A percentile compares a stretch with the other conserved stretches of the same genome.
phyloP scores from a whole-genome alignment of 805 yeast species.

The Candida vartiovaarae region DNA sequence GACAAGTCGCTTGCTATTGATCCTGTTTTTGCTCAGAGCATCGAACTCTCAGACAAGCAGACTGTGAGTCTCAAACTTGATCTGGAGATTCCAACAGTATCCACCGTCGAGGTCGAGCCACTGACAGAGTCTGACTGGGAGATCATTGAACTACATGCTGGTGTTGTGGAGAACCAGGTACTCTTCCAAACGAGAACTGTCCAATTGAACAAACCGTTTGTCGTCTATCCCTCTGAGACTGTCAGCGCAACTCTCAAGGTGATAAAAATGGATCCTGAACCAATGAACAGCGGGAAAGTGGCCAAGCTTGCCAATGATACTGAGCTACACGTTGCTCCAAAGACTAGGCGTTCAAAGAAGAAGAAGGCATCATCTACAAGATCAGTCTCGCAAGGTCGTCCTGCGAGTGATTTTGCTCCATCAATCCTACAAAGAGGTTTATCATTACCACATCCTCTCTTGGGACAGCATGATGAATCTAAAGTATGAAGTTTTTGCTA shows the following conservation, averaged over 20 bases:
- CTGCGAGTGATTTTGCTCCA: constrained; percentile 20
- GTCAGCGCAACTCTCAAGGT: constrained; percentile 52
- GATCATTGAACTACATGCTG: constrained; percentile 75
- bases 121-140: constrained; percentile 82
- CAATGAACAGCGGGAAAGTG: constrained; percentile 21
- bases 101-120: constrained; percentile 73
- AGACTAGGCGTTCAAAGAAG: constrained; percentile 27
- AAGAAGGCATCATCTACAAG: constrained; percentile 17
- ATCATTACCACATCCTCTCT: constrained; percentile 44
- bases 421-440: constrained; percentile 46
- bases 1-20: constrained; percentile 50
- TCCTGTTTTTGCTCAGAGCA: constrained; percentile 50
- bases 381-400: constrained; percentile 19
- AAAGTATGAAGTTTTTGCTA: constrained; percentile 39
- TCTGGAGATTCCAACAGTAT: constrained; percentile 43
- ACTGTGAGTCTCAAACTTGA: constrained; percentile 38
- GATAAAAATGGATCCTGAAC: constrained; percentile 36
- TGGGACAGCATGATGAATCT: constrained; percentile 15
- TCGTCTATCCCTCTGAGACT: constrained; percentile 65
- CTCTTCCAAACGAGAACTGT: constrained; percentile 79
- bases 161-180: constrained; percentile 62
- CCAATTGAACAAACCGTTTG: constrained; percentile 45
- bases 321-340: constrained; percentile 76
- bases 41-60: constrained; percentile 39
- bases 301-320: constrained; percentile 57